Evolutionary conservation across 2,329 filamentous ascomycete genomes (phyloP), one percentile per base, ranked within the genome.

Genomic region (Esteya vermicola): DNA sequence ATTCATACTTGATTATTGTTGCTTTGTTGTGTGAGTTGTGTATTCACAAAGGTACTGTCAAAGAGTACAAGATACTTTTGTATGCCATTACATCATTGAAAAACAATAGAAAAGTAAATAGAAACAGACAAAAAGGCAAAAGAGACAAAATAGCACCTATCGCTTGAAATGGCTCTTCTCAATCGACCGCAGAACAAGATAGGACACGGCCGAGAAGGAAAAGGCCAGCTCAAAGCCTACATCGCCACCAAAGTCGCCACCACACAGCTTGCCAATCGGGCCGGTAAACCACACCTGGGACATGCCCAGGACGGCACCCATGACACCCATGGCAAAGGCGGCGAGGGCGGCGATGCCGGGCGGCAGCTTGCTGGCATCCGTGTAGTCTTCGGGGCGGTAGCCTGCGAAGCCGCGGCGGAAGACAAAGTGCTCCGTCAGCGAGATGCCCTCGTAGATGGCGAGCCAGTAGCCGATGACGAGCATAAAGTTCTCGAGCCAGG

Each of bases 181-280:
- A 12, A 61, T 31, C 8, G 59, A 56, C 43, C 75, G 60, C 45
- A 78, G 48, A 2, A 61, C 50, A 35, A 64, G 50, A 56, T 79
- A 82, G 1, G 59, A 58, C 1, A 66, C 48, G 7, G 67, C 57
- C 9, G 47, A 39, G 22, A 51, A 51, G 22, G 16, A 16, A 37
- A 79, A 70, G 0, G 73, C 75, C 52, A 77, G 57, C 59, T 81
- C 75, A 42, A 81, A 78, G 1, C 76, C 77, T 51, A 81, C 68
- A 47, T 81, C 76, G 0, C 48, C 48, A 21, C 49, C 49, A 33
- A 28, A 45, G 0, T 37, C 41, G 18, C 43, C 40, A 20, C 76
- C 76, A 23, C 74, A 75, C 23, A 51, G 65, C 53, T 63, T 57
- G 1, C 73, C 75, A 45, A 79, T 69, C 0, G 74, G 74, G 0